Conservation (phyloP, 2,329 filamentous ascomycete genomes). For the Aureobasidium lini region DNA sequence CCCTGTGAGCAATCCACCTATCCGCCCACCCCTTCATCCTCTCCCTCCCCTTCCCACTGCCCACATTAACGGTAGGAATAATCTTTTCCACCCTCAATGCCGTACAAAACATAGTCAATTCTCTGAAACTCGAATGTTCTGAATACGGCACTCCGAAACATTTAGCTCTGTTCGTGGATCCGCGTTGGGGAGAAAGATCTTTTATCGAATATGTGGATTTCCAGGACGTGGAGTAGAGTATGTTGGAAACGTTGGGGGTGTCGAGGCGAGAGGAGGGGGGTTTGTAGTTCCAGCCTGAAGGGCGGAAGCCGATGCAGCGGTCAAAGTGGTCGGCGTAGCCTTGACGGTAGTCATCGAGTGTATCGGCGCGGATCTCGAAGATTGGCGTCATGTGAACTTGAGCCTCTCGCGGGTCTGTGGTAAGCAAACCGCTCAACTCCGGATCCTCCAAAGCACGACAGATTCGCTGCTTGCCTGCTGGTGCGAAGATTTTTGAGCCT, state of each 20-base stretch:
- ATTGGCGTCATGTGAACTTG: conserved; percentile 98
- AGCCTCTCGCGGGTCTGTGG: conserved; percentile 69
- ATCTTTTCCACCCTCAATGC: conserved; percentile 78
- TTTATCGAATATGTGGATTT: conserved; percentile 61
- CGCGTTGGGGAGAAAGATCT: conserved; percentile 74
- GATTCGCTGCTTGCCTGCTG: conserved; percentile 73
- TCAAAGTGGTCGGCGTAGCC: conserved; percentile 74
- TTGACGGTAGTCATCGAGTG: conserved; percentile 80
- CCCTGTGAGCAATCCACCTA: conserved; percentile 54
- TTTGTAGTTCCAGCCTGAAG: conserved; percentile 89
- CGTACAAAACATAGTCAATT: conserved; percentile 90
- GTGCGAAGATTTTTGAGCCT: conserved; percentile 80
- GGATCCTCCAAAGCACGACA: conserved; percentile 78
- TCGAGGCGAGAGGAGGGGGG: conserved; percentile 58
- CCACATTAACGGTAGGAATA: conserved; percentile 89
- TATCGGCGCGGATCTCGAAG: conserved; percentile 88
- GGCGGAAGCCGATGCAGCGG: conserved; percentile 82
- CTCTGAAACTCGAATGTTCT: conserved; percentile 90
- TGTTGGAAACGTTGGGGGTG: conserved; percentile 55
- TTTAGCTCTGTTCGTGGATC: conserved; percentile 71
- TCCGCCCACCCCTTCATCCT: conserved; percentile 61
- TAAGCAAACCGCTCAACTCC: conserved; percentile 71
- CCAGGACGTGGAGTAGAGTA: conserved; percentile 66
- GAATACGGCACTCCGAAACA: conserved; percentile 95
- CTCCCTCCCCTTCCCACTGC: conserved; percentile 54